These are phyloP conservation scores for Monilinia laxa DNA, from an alignment of 2,329 filamentous ascomycete species.

Conservation along the genomic window DNA sequence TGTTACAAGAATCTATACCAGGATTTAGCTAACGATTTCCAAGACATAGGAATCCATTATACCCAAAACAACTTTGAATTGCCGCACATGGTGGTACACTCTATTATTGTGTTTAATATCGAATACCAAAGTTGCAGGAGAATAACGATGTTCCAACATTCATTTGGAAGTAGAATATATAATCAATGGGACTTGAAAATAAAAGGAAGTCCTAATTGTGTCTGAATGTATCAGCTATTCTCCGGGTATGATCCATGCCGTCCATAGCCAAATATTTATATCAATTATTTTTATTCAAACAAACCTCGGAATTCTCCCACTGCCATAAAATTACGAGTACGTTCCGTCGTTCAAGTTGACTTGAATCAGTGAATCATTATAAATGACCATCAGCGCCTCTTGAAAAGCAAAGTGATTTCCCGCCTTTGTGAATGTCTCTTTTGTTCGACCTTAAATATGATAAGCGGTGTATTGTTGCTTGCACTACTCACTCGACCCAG, in stretches of 20 bases:
- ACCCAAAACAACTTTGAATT: neutral
- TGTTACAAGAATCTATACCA: neutral
- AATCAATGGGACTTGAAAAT: neutral
- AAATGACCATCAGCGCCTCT: neutral
- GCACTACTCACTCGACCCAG: too few relatives aligned
- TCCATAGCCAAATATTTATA: neutral
- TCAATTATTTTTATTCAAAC: neutral
- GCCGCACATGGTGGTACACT: neutral
- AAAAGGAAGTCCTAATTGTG: neutral
- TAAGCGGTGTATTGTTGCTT: too few relatives aligned
- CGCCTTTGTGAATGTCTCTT: neutral
- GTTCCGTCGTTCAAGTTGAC: neutral
- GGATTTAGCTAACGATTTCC: constrained; percentile 17
- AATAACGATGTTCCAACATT: neutral
- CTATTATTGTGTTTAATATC: neutral
- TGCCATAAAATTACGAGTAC: too few relatives aligned
- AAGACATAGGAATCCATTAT: neutral
- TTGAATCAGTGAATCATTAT: constrained; percentile 2
- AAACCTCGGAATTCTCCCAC: neutral
- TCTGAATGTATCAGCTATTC: neutral
- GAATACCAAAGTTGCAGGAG: neutral
- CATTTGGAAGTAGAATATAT: neutral
- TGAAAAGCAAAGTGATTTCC: neutral
- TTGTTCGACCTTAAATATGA: neutral
- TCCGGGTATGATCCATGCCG: neutral